These are phyloP conservation scores for Sporothrix humicola DNA, from an alignment of 2,329 filamentous ascomycete species.

Conservation along the genomic window DNA sequence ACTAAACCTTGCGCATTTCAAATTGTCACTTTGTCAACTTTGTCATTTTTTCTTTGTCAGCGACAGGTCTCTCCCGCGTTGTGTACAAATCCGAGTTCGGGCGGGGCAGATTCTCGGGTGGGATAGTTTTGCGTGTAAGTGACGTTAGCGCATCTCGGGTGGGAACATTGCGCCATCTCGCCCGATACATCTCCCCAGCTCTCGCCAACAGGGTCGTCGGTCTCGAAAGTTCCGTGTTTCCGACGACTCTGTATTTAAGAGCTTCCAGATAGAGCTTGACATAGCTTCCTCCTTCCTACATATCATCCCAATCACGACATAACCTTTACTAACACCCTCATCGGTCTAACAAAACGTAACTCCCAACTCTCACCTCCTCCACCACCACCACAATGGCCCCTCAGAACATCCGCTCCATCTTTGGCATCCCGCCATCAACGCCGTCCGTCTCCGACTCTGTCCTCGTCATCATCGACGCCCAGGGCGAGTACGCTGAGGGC, in stretches of 20 bases:
- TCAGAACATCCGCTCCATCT: constrained; percentile 32
- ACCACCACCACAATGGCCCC: background rate
- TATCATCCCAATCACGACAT: too few species aligned
- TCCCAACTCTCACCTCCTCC: background rate
- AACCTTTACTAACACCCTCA: background rate
- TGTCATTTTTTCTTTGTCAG: too few species aligned
- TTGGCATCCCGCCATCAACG: constrained; percentile 25
- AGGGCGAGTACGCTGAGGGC: constrained; percentile 32
- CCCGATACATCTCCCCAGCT: background rate
- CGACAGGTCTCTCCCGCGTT: too few species aligned
- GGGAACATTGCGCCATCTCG: background rate
- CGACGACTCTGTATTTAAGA: background rate
- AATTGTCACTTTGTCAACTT: background rate
- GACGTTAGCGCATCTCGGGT: background rate
- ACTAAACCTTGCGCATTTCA: too few species aligned
- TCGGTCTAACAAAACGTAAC: too few species aligned
- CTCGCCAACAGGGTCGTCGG: too few species aligned
- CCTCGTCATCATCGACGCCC: constrained; percentile 33
- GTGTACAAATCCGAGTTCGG: too few species aligned
- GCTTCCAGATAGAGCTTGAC: too few species aligned
- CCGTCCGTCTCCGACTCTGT: constrained; percentile 28
- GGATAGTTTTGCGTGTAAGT: background rate
- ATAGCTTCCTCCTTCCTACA: too few species aligned
- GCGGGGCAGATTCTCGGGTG: background rate
- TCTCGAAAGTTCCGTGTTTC: background rate